phyloP scores from a whole-genome alignment of 495 filamentous ascomycete species.

The Hyaloscypha hepaticicola region DNA sequence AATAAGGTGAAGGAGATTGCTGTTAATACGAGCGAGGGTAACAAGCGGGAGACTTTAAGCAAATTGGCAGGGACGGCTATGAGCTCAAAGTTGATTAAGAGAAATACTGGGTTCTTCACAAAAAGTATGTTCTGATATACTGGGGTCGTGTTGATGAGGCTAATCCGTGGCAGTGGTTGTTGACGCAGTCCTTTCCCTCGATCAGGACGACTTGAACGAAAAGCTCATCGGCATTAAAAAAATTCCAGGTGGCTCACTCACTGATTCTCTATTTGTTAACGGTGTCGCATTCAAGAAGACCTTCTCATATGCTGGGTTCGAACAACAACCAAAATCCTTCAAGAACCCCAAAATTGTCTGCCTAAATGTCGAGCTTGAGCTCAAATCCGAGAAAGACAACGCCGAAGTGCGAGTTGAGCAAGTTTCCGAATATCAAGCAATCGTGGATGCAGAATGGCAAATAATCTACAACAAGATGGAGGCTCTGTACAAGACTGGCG shows the following conservation, averaged over 20 bases:
- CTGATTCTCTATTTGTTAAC: constrained; percentile 96
- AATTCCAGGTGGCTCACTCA: constrained; percentile 92
- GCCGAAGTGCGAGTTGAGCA: constrained; percentile 97
- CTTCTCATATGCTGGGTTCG: constrained; percentile 97
- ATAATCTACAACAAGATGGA: constrained; percentile 99
- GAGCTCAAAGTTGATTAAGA: constrained; percentile 99
- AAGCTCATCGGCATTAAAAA: constrained; percentile 98
- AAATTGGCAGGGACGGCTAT: constrained; percentile 96
- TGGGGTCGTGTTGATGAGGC: constrained; percentile 5
- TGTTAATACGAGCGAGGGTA: constrained; percentile 78
- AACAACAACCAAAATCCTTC: constrained; percentile 97
- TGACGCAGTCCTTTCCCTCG: constrained; percentile 92
- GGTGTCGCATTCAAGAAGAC: constrained; percentile 99
- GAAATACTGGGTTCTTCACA: constrained; percentile 95
- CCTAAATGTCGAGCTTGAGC: constrained; percentile 93
- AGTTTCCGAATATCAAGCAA: constrained; percentile 98
- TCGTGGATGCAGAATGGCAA: constrained; percentile 99
- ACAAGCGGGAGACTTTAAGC: constrained; percentile 83
- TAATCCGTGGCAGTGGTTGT: constrained; percentile 73
- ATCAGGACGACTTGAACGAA: constrained; percentile 96
- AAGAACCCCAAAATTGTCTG: constrained; percentile 91
- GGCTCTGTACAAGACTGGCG: constrained; percentile 85
- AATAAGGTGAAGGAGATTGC: constrained; percentile 99
- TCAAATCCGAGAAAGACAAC: constrained; percentile 99
- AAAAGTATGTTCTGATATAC: constrained; percentile 66